Percentiles rank a stretch among this genome's conserved stretches.
phyloP scores from a whole-genome alignment of 345 rosid species.

The Eucalyptus cloeziana region DNA sequence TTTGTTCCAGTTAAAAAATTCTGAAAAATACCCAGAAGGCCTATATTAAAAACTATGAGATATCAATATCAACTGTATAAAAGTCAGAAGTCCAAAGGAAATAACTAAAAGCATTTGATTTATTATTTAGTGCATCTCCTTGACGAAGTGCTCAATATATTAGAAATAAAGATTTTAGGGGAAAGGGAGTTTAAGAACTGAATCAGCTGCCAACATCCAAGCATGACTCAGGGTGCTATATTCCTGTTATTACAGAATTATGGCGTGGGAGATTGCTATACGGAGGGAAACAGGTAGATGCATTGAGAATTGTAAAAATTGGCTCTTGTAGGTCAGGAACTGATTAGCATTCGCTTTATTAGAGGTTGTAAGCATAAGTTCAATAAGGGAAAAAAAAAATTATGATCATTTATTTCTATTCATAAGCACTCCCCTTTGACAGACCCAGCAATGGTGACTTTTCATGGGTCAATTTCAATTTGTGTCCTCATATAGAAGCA shows the following conservation, averaged over 20 bases:
- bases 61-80: background rate
- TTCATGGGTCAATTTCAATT: background rate
- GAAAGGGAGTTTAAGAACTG: background rate
- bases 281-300: background rate
- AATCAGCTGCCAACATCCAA: background rate
- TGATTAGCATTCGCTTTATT: background rate
- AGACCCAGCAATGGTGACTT: background rate
- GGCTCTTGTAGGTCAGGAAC: background rate
- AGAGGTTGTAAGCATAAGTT: background rate
- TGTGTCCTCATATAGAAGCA: background rate
- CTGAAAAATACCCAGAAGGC: constrained; percentile 11
- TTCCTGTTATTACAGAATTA: background rate
- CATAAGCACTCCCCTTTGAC: background rate
- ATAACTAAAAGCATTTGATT: background rate
- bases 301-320: background rate
- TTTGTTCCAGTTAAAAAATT: constrained; percentile 80
- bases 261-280: background rate
- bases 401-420: background rate
- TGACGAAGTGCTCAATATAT: background rate
- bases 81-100: background rate
- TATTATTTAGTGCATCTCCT: background rate
- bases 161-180: background rate
- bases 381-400: no score
- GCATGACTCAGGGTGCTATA: background rate
- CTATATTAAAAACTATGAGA: background rate